These are phyloP conservation scores for Nicotiana sylvestris DNA, from an alignment of 257 asterid genomes.

Conservation along the genomic window DNA sequence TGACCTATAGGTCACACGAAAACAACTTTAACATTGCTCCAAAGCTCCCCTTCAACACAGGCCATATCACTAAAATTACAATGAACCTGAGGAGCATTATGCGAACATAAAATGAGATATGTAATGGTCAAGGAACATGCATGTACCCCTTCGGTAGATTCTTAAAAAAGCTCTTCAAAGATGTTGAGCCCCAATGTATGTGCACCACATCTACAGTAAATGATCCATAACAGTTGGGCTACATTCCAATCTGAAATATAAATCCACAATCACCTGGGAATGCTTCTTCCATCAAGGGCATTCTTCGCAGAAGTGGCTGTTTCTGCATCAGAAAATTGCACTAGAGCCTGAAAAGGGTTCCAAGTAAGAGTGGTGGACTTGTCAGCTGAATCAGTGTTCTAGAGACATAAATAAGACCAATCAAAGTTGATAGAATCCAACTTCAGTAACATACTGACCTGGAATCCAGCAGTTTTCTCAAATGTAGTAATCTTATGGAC, in stretches of 20 bases:
- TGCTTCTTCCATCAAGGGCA: constrained; percentile 93
- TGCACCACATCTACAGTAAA: constrained; percentile 42
- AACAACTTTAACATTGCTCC: too few relatives aligned
- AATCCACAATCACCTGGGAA: constrained; percentile 89
- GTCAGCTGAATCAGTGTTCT: neutral
- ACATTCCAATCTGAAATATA: constrained; percentile 53
- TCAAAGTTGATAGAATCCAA: neutral
- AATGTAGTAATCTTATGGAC: constrained; percentile 92
- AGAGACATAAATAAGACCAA: neutral
- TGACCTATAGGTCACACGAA: too few relatives aligned
- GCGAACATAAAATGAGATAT: constrained; percentile 27
- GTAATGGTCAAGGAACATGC: constrained; percentile 61
- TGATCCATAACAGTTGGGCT: constrained; percentile 43
- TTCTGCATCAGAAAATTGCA: constrained; percentile 82
- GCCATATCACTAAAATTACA: neutral
- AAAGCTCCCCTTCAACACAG: neutral
- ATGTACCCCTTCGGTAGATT: constrained; percentile 54
- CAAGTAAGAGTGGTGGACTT: neutral
- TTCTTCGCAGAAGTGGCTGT: constrained; percentile 90
- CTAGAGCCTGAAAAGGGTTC: constrained; percentile 58
- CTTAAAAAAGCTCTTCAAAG: constrained; percentile 53
- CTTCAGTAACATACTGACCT: constrained; percentile 40
- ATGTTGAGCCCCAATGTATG: constrained; percentile 53
- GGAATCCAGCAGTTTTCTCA: constrained; percentile 98
- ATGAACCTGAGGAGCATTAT: constrained; percentile 22